Percentiles rank a stretch among this genome's conserved stretches.
These are phyloP conservation scores for Carnegiea gigantea DNA, from an alignment of 179 eudicot genomes.

Conservation along the genomic window DNA sequence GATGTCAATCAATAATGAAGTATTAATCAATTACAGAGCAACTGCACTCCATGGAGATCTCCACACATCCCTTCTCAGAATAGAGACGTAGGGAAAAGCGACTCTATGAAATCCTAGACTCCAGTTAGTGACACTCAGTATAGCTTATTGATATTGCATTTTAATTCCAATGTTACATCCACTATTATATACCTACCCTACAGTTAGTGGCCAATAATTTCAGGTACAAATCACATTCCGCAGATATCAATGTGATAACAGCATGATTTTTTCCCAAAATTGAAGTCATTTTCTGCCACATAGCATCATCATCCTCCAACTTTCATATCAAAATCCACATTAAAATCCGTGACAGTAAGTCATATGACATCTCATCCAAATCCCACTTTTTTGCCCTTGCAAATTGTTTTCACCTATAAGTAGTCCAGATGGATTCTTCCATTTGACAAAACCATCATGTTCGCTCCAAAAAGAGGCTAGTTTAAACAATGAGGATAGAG, in stretches of 20 bases:
- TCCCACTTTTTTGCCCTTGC: too few relatives aligned
- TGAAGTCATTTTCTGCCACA: background rate
- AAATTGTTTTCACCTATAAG: too few relatives aligned
- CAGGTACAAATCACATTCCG: background rate
- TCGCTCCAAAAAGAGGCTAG: background rate
- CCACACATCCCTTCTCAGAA: too few relatives aligned
- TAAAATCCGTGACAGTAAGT: too few relatives aligned
- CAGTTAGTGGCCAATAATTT: background rate
- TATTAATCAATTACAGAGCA: too few relatives aligned
- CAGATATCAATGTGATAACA: background rate
- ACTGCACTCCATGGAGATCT: too few relatives aligned
- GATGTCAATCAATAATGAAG: too few relatives aligned
- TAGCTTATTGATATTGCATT: background rate
- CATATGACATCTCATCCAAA: background rate
- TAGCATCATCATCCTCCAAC: background rate
- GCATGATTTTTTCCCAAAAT: background rate
- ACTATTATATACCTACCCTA: background rate
- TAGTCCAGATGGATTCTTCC: too few relatives aligned
- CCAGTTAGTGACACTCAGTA: background rate
- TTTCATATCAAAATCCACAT: background rate
- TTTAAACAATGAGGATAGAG: background rate
- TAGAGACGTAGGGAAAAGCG: too few relatives aligned
- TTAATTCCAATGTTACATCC: background rate
- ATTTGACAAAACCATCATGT: background rate
- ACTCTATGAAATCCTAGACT: too few relatives aligned